A percentile compares a stretch with the other conserved stretches of the same genome.
Conservation (phyloP, 2,329 filamentous ascomycete genomes). For the Ophiostoma montium region DNA sequence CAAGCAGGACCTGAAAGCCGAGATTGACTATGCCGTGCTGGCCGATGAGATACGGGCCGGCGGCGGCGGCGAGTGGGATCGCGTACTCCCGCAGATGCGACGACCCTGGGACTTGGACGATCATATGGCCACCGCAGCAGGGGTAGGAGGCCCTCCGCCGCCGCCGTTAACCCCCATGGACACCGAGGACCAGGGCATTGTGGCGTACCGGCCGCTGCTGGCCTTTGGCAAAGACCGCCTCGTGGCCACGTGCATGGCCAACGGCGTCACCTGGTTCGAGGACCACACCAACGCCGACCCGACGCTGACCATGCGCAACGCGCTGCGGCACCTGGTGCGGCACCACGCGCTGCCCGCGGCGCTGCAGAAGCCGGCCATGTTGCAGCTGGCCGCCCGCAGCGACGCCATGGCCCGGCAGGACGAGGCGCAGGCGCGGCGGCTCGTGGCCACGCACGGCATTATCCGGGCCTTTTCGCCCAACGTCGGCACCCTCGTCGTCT, state of each 20-base stretch:
- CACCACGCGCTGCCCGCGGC: slow-evolving; percentile 51
- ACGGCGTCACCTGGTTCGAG: slow-evolving; percentile 61
- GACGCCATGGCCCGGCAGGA: slow-evolving; percentile 28
- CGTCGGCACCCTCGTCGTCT: slow-evolving; percentile 31
- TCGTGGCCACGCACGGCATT: slow-evolving; percentile 35
- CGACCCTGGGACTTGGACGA: slow-evolving; percentile 1
- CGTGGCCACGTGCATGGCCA: slow-evolving; percentile 58
- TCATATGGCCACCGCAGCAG: too few species aligned
- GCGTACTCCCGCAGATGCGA: not conserved
- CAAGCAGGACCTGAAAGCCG: slow-evolving; percentile 12
- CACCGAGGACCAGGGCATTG: slow-evolving; percentile 50
- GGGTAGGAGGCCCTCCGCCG: slow-evolving; percentile 4
- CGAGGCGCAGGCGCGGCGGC: slow-evolving; percentile 36
- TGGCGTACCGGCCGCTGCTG: slow-evolving; percentile 55
- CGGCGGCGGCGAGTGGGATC: not conserved
- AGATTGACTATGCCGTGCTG: slow-evolving; percentile 16
- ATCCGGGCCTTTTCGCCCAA: slow-evolving; percentile 33
- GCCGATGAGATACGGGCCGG: slow-evolving; percentile 10
- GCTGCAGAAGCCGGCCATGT: slow-evolving; percentile 49
- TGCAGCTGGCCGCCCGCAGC: slow-evolving; percentile 43
- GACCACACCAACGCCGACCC: slow-evolving; percentile 71
- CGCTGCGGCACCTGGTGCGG: slow-evolving; percentile 51
- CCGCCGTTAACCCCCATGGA: slow-evolving; percentile 18
- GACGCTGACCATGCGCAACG: slow-evolving; percentile 67
- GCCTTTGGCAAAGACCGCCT: slow-evolving; percentile 58